Conservation (phyloP, 2,329 filamentous ascomycete genomes). For the Verticillium isaacii region DNA sequence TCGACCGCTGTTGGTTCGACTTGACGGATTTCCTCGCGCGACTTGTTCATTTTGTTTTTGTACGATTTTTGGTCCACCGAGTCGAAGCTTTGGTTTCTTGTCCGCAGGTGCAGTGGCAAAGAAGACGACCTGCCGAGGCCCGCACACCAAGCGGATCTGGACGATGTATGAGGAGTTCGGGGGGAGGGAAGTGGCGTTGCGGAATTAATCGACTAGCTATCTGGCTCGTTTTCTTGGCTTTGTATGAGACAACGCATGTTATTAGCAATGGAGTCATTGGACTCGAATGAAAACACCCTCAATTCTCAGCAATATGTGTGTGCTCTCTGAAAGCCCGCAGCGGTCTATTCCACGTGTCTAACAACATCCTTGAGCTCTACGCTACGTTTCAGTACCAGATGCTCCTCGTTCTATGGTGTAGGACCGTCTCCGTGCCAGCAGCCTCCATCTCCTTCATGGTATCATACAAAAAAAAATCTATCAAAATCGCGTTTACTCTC, state of each 20-base stretch:
- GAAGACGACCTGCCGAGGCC: background rate
- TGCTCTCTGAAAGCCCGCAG: background rate
- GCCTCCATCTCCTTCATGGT: constrained; percentile 81
- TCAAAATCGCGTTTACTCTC: constrained; percentile 79
- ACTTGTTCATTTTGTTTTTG: background rate
- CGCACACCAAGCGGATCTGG: background rate
- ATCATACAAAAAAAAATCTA: constrained; percentile 97
- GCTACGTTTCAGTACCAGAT: constrained; percentile 73
- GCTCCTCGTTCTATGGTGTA: constrained; percentile 85
- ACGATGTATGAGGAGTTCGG: background rate
- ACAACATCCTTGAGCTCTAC: background rate
- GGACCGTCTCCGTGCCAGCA: constrained; percentile 55
- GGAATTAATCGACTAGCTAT: background rate
- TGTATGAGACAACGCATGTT: background rate
- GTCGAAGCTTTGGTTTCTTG: background rate
- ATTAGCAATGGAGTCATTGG: background rate
- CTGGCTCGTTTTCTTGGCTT: background rate
- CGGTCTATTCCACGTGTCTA: background rate
- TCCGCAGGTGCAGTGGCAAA: background rate
- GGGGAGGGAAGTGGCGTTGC: background rate
- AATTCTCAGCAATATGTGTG: background rate
- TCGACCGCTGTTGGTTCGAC: constrained; percentile 35
- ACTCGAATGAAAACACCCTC: background rate
- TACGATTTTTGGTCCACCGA: background rate
- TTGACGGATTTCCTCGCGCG: background rate